Percentiles rank a stretch among this genome's conserved stretches.
These are phyloP conservation scores for Talaromyces atroroseus DNA, from an alignment of 2,329 filamentous ascomycete species.

Conservation along the genomic window DNA sequence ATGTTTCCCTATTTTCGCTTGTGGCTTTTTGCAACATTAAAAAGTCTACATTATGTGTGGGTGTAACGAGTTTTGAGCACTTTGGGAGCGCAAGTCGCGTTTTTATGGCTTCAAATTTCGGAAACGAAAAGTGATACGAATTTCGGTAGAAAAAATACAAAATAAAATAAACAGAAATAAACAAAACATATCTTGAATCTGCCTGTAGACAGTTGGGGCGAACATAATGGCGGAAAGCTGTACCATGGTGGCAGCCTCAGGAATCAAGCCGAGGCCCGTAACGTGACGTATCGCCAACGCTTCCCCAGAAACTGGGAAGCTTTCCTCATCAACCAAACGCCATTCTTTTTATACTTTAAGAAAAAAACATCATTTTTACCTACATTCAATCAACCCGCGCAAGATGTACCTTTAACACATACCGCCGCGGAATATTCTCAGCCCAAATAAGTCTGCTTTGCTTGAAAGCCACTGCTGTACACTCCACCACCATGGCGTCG, in stretches of 20 bases:
- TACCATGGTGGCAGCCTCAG: neutral
- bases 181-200: too few relatives aligned
- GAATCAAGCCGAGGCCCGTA: neutral
- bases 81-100: neutral
- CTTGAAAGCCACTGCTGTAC: neutral
- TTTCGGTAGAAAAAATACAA: neutral
- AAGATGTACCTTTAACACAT: neutral
- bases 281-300: neutral
- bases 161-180: neutral
- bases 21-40: neutral
- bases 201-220: neutral
- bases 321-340: neutral
- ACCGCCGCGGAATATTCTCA: neutral
- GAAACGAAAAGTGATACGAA: neutral
- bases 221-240: neutral
- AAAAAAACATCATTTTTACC: neutral
- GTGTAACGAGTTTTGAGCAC: constrained; percentile 4
- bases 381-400: neutral
- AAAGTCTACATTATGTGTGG: constrained; percentile 3
- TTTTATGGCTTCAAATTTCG: neutral
- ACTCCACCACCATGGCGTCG: constrained; percentile 11
- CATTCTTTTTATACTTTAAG: neutral
- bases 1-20: neutral
- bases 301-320: neutral
- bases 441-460: neutral